Evolutionary conservation across 768 basidiomycete genomes (phyloP).

Genomic region (Dendrothele bispora): DNA sequence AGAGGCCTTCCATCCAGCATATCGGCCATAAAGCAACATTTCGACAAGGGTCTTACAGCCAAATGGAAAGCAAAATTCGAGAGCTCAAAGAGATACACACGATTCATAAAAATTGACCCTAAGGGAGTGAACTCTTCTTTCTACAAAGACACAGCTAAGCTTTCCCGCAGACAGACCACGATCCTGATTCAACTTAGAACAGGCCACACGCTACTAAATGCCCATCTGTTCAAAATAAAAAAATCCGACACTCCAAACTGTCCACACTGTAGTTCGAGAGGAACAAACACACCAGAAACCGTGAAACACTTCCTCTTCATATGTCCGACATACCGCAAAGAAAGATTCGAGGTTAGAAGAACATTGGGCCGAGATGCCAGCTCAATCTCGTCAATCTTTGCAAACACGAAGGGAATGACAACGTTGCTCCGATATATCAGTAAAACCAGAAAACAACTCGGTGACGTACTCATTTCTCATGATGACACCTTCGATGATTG

Average conservation of each 20-base stretch:
- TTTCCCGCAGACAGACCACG: constrained; percentile 12
- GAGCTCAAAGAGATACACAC: background rate
- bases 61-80: background rate
- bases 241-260: constrained; percentile 13
- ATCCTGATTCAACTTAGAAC: constrained; percentile 28
- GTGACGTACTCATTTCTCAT: too few species aligned
- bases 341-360: too few species aligned
- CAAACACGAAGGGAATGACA: too few species aligned
- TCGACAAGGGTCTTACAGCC: background rate
- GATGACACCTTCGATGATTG: too few species aligned
- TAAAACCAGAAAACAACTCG: too few species aligned
- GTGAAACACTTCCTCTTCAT: too few species aligned
- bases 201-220: constrained; percentile 25
- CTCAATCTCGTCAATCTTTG: too few species aligned
- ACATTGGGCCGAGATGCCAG: too few species aligned
- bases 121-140: background rate
- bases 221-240: constrained; percentile 22
- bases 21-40: background rate
- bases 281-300: too few species aligned
- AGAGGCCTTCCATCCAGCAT: background rate
- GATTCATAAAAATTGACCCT: background rate
- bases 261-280: constrained; percentile 12
- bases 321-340: too few species aligned
- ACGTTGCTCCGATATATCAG: too few species aligned
- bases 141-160: background rate